Base-by-base conservation (phyloP, 768 basidiomycete genomes). In the Lentinula edodes region DNA sequence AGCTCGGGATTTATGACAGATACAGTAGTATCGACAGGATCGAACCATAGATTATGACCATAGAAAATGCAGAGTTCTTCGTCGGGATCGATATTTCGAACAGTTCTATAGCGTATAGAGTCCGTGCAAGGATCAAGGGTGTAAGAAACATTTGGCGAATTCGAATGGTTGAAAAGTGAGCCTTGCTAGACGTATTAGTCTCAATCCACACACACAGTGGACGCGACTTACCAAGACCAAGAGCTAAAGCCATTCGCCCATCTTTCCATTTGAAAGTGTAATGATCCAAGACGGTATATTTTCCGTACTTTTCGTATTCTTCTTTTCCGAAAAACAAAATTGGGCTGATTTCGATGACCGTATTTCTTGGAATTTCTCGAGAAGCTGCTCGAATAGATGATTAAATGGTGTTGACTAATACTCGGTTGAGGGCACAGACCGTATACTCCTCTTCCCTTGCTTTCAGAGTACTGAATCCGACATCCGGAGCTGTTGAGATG, bases 11-110 rank as follows among this genome's bases (percentile, higher is more conserved):
- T 52, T 18, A 63, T 64, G 2, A 61, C 65, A 13, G 63, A 58
- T 13, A 50, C 28, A n/a, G 45, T 23, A 6, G 20, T 53, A 18
- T 69, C 78, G n/a, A 74, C 68, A 8, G 78, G 78, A n/a, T 80
- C 68, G 64, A 87, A 88, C 87, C 86, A 87, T 5, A 88, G 77
- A 20, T 81, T 81, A 62, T 83, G 83, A 2, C 86, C 89, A 67
- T 92, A 90, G 68, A 83, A 90, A 62, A 93, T 91, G 67, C 86
- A 90, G 12, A 93, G 78, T 70, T 95, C 92, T 66, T 94, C 90
- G 34, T 79, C 85, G 1, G 76, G 68, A 15, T 78, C 62, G 35
- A 94, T 73, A 23, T 76, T 68, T 6, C 83, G 82, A 5, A 75
- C 72, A 0, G 90, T 84, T 1, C 75, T 79, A 66, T 87, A 93